These are phyloP conservation scores for Penicillium herquei DNA, from an alignment of 495 filamentous ascomycete species.

Conservation along the genomic window DNA sequence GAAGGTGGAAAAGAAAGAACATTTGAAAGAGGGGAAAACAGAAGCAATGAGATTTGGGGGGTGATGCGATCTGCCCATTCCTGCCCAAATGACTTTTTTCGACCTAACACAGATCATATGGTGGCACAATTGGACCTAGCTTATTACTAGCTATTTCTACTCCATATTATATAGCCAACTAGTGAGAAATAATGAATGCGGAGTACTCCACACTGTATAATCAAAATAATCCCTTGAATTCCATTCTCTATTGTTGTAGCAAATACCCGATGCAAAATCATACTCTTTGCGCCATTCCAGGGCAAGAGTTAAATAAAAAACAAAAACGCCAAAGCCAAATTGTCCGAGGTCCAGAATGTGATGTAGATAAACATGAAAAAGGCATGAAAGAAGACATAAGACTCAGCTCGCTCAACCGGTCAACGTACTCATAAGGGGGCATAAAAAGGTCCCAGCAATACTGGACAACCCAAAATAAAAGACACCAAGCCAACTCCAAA, in stretches of 20 bases:
- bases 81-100: not conserved
- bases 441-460: constrained; percentile 1
- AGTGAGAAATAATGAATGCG: not conserved
- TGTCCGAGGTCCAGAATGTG: not conserved
- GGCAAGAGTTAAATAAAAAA: not conserved
- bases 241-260: constrained; percentile 7
- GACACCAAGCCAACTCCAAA: constrained; percentile 6
- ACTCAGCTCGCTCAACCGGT: constrained; percentile 12
- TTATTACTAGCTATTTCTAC: not conserved
- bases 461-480: not conserved
- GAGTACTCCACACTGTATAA: not conserved
- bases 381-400: constrained; percentile 4
- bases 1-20: not conserved
- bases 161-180: too few species aligned
- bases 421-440: constrained; percentile 11
- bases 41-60: not conserved
- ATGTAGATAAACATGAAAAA: not conserved
- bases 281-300: constrained; percentile 6
- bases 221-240: not conserved
- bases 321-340: constrained; percentile 5
- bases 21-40: not conserved
- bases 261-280: constrained; percentile 6
- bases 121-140: not conserved
- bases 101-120: not conserved
- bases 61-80: not conserved